Evolutionary conservation across 2,329 filamentous ascomycete genomes (phyloP), one percentile per base, ranked within the genome.

Genomic region (Chaetomium sp.): DNA sequence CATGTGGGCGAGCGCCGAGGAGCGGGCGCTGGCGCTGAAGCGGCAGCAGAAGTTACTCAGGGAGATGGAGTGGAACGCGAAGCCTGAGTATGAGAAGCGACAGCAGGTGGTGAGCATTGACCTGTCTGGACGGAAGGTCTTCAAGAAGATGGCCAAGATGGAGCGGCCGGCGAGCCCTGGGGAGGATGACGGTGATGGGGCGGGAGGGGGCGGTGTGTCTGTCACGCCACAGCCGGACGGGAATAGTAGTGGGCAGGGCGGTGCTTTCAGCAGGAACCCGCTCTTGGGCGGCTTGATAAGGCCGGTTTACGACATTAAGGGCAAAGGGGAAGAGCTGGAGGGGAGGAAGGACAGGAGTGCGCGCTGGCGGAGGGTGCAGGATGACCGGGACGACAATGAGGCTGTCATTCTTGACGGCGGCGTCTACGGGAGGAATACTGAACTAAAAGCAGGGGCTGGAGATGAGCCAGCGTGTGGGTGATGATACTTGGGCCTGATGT

Each of bases 51-150:
- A 90, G 74, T 80, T 93, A 3, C 78, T 96, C 70, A 82, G 92
- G 5, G 92, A 96, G 77, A 88, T 95, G 82, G 91, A 96, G 72
- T 96, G 93, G 88, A 90, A 90, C 70, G 88, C 90, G 4, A 82
- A 85, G 59, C 92, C 93, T 0, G 93, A 96, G 67, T 97, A 93
- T 76, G 93, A 97, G 79, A 96, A 94, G 83, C 85, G 91, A 65
- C 87, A 85, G 71, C 89, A 95, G 66, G 90, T 97, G 1, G 85
- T 96, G 69, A 94, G 90, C 73, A 90, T 97, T 66, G 92, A 97
- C 74, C 79, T 97, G 0, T 87, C 88, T 9, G 89, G 89, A 0
- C 89, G 90, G 21, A 93, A 89, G 71, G 87, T 96, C 2, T 87
- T 95, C 4, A 86, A 85, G 65, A 86, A 86, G 70, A 91, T 91